Evolutionary conservation across 1,139 yeast species (phyloP).

Genomic region (Geotrichum citri-aurantii): DNA sequence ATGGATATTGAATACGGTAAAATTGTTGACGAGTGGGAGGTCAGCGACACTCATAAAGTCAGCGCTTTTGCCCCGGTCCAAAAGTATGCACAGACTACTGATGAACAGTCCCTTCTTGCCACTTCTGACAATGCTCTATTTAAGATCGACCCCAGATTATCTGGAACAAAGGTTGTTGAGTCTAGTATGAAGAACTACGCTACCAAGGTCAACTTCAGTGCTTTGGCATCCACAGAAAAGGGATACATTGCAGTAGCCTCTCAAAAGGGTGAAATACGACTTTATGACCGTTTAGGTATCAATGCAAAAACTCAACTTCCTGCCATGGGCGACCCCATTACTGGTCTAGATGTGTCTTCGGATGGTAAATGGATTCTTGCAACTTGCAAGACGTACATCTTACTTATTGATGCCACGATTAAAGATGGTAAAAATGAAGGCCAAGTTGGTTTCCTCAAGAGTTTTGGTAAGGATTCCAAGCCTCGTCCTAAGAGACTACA

Average conservation of each 20-base stretch:
- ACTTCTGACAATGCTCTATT: slow-evolving; percentile 60
- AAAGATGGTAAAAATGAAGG: slow-evolving; percentile 59
- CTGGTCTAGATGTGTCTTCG: slow-evolving; percentile 63
- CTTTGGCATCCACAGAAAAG: slow-evolving; percentile 63
- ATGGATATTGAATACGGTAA: slow-evolving; percentile 78
- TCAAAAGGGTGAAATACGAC: slow-evolving; percentile 64
- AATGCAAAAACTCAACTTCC: slow-evolving; percentile 75
- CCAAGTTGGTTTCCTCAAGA: slow-evolving; percentile 54
- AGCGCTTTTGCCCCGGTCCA: slow-evolving; percentile 60
- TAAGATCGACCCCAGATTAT: slow-evolving; percentile 70
- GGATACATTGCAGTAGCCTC: slow-evolving; percentile 78
- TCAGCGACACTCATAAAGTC: slow-evolving; percentile 40
- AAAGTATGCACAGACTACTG: slow-evolving; percentile 68
- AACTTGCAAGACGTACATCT: slow-evolving; percentile 64
- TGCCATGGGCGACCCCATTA: slow-evolving; percentile 69
- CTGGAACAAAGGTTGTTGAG: slow-evolving; percentile 53
- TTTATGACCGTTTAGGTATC: slow-evolving; percentile 64
- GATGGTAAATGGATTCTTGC: slow-evolving; percentile 82
- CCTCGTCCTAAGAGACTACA: slow-evolving; percentile 67
- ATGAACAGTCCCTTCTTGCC: slow-evolving; percentile 70
- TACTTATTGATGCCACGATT: slow-evolving; percentile 61
- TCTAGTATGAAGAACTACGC: slow-evolving; percentile 50
- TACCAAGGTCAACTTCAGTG: slow-evolving; percentile 51
- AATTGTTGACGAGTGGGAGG: slow-evolving; percentile 77
- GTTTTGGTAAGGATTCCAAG: slow-evolving; percentile 59